A percentile compares a stretch with the other conserved stretches of the same genome.
Conservation (phyloP, 2,329 filamentous ascomycete species). For the Aspergillus versicolor region DNA sequence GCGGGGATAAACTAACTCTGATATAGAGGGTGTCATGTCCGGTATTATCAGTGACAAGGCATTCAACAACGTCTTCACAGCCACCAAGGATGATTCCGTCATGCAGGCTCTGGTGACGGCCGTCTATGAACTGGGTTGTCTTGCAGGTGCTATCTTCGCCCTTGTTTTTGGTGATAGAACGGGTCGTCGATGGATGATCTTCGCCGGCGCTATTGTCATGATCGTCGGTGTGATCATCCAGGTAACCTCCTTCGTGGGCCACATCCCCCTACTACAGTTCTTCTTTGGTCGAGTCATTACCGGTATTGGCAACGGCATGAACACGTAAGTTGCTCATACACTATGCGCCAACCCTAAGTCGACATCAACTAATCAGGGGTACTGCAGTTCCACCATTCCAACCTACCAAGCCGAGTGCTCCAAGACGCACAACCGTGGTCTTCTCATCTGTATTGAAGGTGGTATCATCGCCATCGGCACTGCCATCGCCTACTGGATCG, state of each 20-base stretch:
- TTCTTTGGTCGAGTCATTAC: slow-evolving; percentile 55
- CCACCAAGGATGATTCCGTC: slow-evolving; percentile 38
- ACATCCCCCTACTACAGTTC: slow-evolving; percentile 48
- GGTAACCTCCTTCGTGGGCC: slow-evolving; percentile 30
- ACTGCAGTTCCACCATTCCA: slow-evolving; percentile 46
- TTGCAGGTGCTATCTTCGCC: slow-evolving; percentile 38
- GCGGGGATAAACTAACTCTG: background rate
- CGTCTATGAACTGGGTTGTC: slow-evolving; percentile 36
- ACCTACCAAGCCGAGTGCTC: slow-evolving; percentile 57
- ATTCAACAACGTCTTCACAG: slow-evolving; percentile 36
- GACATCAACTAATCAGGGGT: background rate
- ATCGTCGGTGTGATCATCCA: slow-evolving; percentile 43
- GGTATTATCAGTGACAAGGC: slow-evolving; percentile 36
- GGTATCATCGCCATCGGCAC: slow-evolving; percentile 54
- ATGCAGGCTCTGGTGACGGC: slow-evolving; percentile 36
- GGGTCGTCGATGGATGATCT: slow-evolving; percentile 49
- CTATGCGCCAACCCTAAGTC: background rate
- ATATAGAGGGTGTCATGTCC: slow-evolving; percentile 39
- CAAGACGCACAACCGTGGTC: slow-evolving; percentile 57
- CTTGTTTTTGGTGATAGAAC: slow-evolving; percentile 36
- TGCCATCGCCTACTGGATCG: slow-evolving; percentile 54
- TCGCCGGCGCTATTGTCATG: slow-evolving; percentile 57
- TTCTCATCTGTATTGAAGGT: slow-evolving; percentile 61
- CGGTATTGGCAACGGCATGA: slow-evolving; percentile 57
- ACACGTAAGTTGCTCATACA: slow-evolving; percentile 36